Evolutionary conservation across 2,329 filamentous ascomycete genomes (phyloP).

Genomic region (Penicillium sp.): DNA sequence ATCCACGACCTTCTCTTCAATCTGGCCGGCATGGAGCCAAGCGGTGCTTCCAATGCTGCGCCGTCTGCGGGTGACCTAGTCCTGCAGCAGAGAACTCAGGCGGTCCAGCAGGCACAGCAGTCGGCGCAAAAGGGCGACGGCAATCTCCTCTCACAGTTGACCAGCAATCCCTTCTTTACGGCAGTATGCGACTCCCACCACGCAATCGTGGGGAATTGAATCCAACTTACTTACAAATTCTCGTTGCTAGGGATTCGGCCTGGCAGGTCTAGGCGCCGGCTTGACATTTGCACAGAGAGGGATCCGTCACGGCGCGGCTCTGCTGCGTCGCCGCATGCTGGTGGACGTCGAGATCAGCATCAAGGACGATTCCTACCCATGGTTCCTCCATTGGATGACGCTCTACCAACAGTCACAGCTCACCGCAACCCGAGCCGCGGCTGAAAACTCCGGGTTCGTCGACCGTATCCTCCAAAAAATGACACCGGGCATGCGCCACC

Average conservation of each 20-base stretch:
- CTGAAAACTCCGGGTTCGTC: constrained; percentile 44
- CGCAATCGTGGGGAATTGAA: not conserved
- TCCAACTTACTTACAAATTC: constrained; percentile 1
- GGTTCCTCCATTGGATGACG: constrained; percentile 93
- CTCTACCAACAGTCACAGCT: constrained; percentile 68
- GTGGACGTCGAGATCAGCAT: constrained; percentile 95
- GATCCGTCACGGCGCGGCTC: constrained; percentile 66
- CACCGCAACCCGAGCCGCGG: constrained; percentile 50
- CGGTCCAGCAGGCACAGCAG: constrained; percentile 30
- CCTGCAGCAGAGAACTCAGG: constrained; percentile 35
- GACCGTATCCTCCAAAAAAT: constrained; percentile 57
- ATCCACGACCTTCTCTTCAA: constrained; percentile 10
- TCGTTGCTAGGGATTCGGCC: constrained; percentile 68
- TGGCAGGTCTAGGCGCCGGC: constrained; percentile 81
- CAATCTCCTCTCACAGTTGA: constrained; percentile 45
- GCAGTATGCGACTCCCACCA: constrained; percentile 38
- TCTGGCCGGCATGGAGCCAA: constrained; percentile 38
- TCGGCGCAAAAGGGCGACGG: constrained; percentile 34
- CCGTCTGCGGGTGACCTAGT: constrained; percentile 37
- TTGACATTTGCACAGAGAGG: constrained; percentile 79
- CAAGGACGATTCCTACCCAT: constrained; percentile 88
- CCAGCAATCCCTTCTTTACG: constrained; percentile 51
- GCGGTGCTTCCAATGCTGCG: constrained; percentile 30
- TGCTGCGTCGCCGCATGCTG: constrained; percentile 80
- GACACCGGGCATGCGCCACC: constrained; percentile 61